Base-by-base conservation (phyloP, 176 grass and related monocot genomes). In the Juncus effusus region DNA sequence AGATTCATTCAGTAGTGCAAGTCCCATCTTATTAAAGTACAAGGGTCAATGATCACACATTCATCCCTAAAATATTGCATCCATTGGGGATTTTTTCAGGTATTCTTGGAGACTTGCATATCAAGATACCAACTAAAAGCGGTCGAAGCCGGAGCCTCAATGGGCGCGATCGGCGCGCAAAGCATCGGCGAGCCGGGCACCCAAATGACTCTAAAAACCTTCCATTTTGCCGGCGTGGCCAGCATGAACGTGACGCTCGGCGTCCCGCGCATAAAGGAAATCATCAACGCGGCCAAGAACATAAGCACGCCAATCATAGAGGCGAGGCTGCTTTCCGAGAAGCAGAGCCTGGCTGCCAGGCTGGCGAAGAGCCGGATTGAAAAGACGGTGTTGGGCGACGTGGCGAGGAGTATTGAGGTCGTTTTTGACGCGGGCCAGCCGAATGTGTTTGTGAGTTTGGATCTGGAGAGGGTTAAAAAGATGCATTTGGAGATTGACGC, bases 171-270 rank as follows among this genome's bases (percentile, higher is more conserved):
- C 15, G 92, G 92, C 37, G 92, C 92, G 61, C 92, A 96, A 74
- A 96, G 92, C 85, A 96, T 96, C 63, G 92, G 92, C 59, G 92
- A 96, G 59, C 92, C 92, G 50, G 92, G 92, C 62, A 96, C 92
- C 41, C 92, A 96, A 62, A 96, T 96, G 92, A 96, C 92, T 42
- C 49, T 96, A 40, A 96, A 96, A 81, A 96, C 92, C 47, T 96
- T 96, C 60, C 92, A 96, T 62, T 96, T 96, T 96, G 92, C 92
- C 60, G 92, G 92, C 83, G 92, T 96, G 76, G 92, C 92, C 73
- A 28, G 19, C 19, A 96, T 96, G 92, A 96, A 96, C 79, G 92
- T 96, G 78, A 96, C 92, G 40, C 92, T 91, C 70, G 92, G 92
- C 58, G 92, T 96, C 78, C 92, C 92, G 60, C 84, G 92, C 38